phyloP scores from a whole-genome alignment of 768 basidiomycete genomes.

The Hygrocybe punicea region DNA sequence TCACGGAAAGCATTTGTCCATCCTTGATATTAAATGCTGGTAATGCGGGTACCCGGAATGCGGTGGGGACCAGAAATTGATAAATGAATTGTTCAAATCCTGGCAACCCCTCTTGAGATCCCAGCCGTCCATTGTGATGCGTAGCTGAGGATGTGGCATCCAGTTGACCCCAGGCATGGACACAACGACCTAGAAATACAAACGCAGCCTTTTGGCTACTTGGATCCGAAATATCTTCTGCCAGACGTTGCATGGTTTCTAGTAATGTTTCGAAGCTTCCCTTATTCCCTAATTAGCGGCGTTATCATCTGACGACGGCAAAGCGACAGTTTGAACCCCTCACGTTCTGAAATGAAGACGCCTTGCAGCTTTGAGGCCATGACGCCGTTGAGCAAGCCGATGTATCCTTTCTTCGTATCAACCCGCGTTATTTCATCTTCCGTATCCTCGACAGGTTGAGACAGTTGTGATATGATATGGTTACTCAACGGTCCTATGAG shows the following conservation, averaged over 20 bases:
- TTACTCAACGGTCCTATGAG: slow-evolving; percentile 81
- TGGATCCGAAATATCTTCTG: slow-evolving; percentile 74
- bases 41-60: slow-evolving; percentile 75
- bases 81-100: slow-evolving; percentile 94
- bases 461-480: slow-evolving; percentile 75
- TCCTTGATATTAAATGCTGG: slow-evolving; percentile 86
- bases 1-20: slow-evolving; percentile 77
- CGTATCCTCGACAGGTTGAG: slow-evolving; percentile 80
- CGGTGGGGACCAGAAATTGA: slow-evolving; percentile 74
- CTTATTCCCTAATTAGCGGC: slow-evolving; percentile 34
- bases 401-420: slow-evolving; percentile 86
- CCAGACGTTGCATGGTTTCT: slow-evolving; percentile 66
- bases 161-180: slow-evolving; percentile 65
- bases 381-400: slow-evolving; percentile 74
- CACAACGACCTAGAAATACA: slow-evolving; percentile 67
- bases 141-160: slow-evolving; percentile 31
- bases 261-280: slow-evolving; percentile 73
- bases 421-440: slow-evolving; percentile 78
- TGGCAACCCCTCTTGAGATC: slow-evolving; percentile 51
- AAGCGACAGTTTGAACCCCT: slow-evolving; percentile 25
- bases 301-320: background rate
- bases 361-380: slow-evolving; percentile 77
- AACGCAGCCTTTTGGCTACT: slow-evolving; percentile 76
- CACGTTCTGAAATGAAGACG: slow-evolving; percentile 86
- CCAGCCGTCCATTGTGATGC: slow-evolving; percentile 30